phyloP scores from a whole-genome alignment of 495 filamentous ascomycete genomes.

The Tuber umbilicatum region DNA sequence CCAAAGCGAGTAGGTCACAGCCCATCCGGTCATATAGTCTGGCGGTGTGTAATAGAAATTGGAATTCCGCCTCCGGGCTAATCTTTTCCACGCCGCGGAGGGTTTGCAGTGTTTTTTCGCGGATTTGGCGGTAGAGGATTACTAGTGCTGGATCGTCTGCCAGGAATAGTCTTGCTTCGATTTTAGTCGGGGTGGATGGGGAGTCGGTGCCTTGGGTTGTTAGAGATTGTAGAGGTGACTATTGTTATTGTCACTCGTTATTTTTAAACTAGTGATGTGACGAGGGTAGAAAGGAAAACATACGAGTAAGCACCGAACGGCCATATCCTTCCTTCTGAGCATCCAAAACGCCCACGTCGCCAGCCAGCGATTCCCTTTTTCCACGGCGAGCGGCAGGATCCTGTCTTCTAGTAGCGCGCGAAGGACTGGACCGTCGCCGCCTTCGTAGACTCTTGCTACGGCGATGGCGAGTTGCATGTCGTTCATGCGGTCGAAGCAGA shows the following conservation, averaged over 20 bases:
- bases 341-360: constrained; percentile 96
- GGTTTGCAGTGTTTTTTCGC: constrained; percentile 78
- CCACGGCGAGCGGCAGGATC: constrained; percentile 68
- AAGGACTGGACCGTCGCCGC: constrained; percentile 70
- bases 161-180: constrained; percentile 63
- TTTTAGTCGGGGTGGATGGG: constrained; percentile 39
- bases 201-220: constrained; percentile 48
- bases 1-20: constrained; percentile 84
- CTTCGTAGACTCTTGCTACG: constrained; percentile 80
- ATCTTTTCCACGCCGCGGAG: constrained; percentile 76
- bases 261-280: constrained; percentile 8
- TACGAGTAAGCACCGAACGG: constrained; percentile 74
- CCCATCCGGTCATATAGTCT: constrained; percentile 90
- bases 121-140: constrained; percentile 77
- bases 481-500: constrained; percentile 74
- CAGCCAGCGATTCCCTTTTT: constrained; percentile 85
- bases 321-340: constrained; percentile 73
- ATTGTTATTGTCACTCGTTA: constrained; percentile 18
- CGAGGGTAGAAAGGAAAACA: constrained; percentile 26
- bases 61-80: constrained; percentile 74
- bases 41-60: constrained; percentile 83
- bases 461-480: constrained; percentile 90
- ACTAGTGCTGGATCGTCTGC: constrained; percentile 85
- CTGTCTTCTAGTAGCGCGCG: constrained; percentile 68
- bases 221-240: constrained; percentile 72